Evolutionary conservation across 495 filamentous ascomycete genomes (phyloP), one percentile per base, ranked within the genome.

Genomic region (Letharia columbiana): DNA sequence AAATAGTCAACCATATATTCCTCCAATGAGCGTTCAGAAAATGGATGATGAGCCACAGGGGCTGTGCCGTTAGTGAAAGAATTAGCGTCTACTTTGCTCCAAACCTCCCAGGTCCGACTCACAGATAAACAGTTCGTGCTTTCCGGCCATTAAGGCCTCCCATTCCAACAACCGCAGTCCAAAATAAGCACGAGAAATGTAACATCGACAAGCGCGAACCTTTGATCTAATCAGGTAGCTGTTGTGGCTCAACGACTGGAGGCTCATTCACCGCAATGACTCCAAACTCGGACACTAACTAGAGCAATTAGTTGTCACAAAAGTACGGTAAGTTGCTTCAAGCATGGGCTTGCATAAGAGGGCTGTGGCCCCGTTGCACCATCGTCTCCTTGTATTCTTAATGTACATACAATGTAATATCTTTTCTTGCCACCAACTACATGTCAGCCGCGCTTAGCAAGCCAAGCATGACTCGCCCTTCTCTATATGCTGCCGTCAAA

Each of bases 401-500:
- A 56, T 66, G 45, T 44, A 42, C 17, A 33, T 44, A 56, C 64
- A 44, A n/a, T 56, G 59, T 40, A 18, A n/a, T 33, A 37, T 40
- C 45, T 56, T 56, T 28, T 12, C 28, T 50, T 45, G 10, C 4
- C n/a, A 35, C 40, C 20, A 54, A 17, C 2, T 41, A 35, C 13
- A 52, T 20, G 44, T 11, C 44, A 37, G 44, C 35, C 44, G 23
- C 28, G 41, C 15, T 28, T 61, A 40, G 47, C 64, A 58, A 66
- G 52, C 52, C 44, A 61, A 61, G 23, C 15, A 67, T 70, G 61
- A 31, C 67, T 63, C 63, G 63, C 60, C 41, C 54, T 31, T 72
- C 69, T 60, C 60, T 73, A 56, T 68, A 66, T 56, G 35, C 61
- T 60, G 59, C 69, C 28, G 58, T 66, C 18, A 68, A 61, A 40